Evolutionary conservation across 495 filamentous ascomycete genomes (phyloP).

Genomic region (Daldinia vernicosa): DNA sequence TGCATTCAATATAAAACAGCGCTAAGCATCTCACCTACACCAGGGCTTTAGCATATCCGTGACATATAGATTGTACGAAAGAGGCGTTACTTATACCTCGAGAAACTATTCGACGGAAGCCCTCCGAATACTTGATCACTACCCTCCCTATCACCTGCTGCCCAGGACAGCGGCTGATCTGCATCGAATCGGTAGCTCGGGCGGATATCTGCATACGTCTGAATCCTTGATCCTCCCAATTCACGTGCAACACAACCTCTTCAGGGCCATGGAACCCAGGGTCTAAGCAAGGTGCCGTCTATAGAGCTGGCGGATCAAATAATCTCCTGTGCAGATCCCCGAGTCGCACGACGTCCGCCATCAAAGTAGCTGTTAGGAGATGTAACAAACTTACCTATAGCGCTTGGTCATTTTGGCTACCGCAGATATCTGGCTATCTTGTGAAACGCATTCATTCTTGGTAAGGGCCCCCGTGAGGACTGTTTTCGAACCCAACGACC

Average conservation of each 20-base stretch:
- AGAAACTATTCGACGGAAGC: not conserved
- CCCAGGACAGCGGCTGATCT: constrained; percentile 26
- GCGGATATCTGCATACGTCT: constrained; percentile 41
- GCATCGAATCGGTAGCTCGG: constrained; percentile 37
- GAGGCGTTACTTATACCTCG: not conserved
- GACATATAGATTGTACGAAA: constrained; percentile 1
- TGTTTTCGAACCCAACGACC: constrained; percentile 2
- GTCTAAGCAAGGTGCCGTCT: constrained; percentile 31
- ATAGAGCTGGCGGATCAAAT: constrained; percentile 37
- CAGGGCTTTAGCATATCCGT: not conserved
- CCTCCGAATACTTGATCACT: not conserved
- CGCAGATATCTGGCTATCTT: constrained; percentile 17
- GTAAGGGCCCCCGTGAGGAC: not conserved
- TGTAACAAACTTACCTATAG: constrained; percentile 23
- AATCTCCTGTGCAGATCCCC: constrained; percentile 42
- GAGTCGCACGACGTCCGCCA: constrained; percentile 35
- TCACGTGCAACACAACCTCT: constrained; percentile 37
- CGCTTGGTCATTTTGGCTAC: constrained; percentile 1
- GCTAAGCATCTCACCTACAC: not conserved
- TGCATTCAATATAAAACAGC: not conserved
- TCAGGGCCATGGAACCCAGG: constrained; percentile 18
- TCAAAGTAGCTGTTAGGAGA: constrained; percentile 32
- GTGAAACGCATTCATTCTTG: constrained; percentile 19
- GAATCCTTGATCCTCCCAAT: constrained; percentile 30
- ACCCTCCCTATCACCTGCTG: not conserved